These are phyloP conservation scores for Volutella citrinella DNA, from an alignment of 2,329 filamentous ascomycete species.

Conservation along the genomic window DNA sequence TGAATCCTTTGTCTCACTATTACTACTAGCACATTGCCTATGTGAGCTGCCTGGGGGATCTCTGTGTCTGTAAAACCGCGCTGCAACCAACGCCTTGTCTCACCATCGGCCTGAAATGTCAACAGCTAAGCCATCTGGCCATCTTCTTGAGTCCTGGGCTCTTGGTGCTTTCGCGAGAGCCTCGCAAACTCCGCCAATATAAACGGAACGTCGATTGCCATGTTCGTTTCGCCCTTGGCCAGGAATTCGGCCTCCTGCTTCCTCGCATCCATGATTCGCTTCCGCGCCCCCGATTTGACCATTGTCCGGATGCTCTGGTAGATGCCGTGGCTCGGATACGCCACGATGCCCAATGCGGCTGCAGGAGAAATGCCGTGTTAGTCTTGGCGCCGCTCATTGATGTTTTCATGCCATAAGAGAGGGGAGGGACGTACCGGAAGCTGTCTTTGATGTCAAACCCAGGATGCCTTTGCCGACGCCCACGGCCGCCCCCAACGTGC, in stretches of 20 bases:
- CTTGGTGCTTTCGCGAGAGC: slow-evolving; percentile 6
- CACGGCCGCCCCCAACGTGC: slow-evolving; percentile 6
- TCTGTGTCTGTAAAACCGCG: too few species aligned
- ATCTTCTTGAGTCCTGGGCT: too few species aligned
- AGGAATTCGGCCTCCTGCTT: slow-evolving; percentile 10
- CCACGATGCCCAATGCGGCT: slow-evolving; percentile 14
- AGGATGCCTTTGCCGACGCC: slow-evolving; percentile 12
- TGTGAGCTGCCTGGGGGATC: too few species aligned
- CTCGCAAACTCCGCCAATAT: slow-evolving; percentile 11
- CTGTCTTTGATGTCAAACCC: slow-evolving; percentile 13
- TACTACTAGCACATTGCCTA: too few species aligned
- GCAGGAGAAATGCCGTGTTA: slow-evolving; percentile 1
- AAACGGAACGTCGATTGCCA: slow-evolving; percentile 1
- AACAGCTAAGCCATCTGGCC: too few species aligned
- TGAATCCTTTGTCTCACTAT: too few species aligned
- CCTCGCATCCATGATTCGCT: slow-evolving; percentile 10
- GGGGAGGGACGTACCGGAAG: slow-evolving; percentile 12
- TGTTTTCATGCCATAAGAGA: not conserved
- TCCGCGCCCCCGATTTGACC: slow-evolving; percentile 7
- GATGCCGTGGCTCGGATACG: slow-evolving; percentile 15
- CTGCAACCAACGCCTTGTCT: too few species aligned
- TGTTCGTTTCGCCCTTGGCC: not conserved
- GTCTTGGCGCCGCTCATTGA: too few species aligned
- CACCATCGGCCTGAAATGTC: too few species aligned
- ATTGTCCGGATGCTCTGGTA: slow-evolving; percentile 14